phyloP scores from a whole-genome alignment of 2,329 filamentous ascomycete species.

The Dactylellina drechsleri region DNA sequence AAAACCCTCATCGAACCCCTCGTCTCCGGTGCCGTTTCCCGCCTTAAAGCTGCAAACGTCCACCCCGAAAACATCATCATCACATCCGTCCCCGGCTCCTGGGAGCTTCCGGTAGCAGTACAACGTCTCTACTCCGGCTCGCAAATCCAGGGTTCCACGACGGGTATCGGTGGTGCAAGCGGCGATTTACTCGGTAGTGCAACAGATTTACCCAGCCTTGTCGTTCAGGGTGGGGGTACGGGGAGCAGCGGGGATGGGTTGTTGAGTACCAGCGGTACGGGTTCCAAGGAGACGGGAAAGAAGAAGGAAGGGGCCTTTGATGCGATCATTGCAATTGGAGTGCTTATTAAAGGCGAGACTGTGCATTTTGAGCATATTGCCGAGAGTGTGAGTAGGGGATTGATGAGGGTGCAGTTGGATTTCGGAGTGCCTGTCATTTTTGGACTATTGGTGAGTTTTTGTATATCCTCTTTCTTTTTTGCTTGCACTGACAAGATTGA shows the following conservation, averaged over 20 bases:
- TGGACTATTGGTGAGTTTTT: conserved; percentile 68
- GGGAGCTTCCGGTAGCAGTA: conserved; percentile 91
- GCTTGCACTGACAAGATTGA: conserved; percentile 1
- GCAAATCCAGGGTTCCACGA: conserved; percentile 78
- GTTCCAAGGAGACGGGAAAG: neutral
- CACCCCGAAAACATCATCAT: conserved; percentile 86
- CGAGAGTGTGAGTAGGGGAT: conserved; percentile 85
- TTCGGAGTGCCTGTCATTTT: conserved; percentile 89
- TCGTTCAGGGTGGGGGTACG: conserved; percentile 13
- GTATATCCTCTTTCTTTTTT: conserved; percentile 10
- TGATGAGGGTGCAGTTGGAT: conserved; percentile 95
- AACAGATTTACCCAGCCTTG: conserved; percentile 40
- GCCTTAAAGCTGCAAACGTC: conserved; percentile 81
- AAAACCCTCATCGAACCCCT: conserved; percentile 84
- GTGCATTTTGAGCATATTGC: conserved; percentile 99
- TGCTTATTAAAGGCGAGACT: conserved; percentile 97
- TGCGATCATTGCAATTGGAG: conserved; percentile 92
- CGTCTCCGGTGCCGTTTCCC: conserved; percentile 80
- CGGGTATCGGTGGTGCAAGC: conserved; percentile 69
- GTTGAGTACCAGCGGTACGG: conserved; percentile 16
- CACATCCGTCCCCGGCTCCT: conserved; percentile 90
- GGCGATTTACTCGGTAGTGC: conserved; percentile 78
- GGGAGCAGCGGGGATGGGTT: conserved; percentile 58
- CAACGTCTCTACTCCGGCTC: conserved; percentile 88
- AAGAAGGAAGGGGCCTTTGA: conserved; percentile 76